Evolutionary conservation across 495 filamentous ascomycete genomes (phyloP), one percentile per base, ranked within the genome.

Genomic region (Zalerion maritima): DNA sequence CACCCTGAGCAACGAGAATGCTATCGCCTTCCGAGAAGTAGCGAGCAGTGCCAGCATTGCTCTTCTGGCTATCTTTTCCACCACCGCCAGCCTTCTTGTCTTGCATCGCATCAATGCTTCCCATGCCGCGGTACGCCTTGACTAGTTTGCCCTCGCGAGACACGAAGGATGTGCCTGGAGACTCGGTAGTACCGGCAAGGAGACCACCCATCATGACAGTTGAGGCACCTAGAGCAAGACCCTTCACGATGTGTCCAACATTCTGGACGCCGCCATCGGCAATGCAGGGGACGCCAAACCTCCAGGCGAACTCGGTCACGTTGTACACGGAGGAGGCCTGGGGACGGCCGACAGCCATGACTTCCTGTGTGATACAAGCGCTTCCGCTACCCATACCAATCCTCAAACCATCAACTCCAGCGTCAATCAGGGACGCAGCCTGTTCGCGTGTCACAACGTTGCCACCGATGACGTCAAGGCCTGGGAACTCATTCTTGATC

Each of bases 181-280:
- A 94, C 58, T 99, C 89, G 27, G 91, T 94, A 27, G 89, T 96
- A 52, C 91, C 89, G 21, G 89, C 89, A 36, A 99, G 71, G 17
- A 99, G 70, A 52, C 89, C 89, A 36, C 89, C 89, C 89, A 99
- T 99, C 89, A 99, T 99, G 52, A 99, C 75, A 12, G 87, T 92
- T 10, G 81, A 82, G 25, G 89, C 89, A 37, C 89, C 89, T 34
- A 94, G 72, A 19, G 89, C 80, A 35, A 96, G 71, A 52, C 84
- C 89, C 67, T 99, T 99, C 54, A 96, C 91, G 37, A 99, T 92
- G 58, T 99, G 89, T 32, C 89, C 89, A 36, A 99, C 75, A 51
- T 99, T 99, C 57, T 99, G 91, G 43, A 99, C 75, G 54, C 89
- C 89, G 47, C 89, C 89, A 41, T 99, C 89, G 23, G 89, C 89